phyloP scores from a whole-genome alignment of 495 filamentous ascomycete species.

The Lophiostoma macrostomum region DNA sequence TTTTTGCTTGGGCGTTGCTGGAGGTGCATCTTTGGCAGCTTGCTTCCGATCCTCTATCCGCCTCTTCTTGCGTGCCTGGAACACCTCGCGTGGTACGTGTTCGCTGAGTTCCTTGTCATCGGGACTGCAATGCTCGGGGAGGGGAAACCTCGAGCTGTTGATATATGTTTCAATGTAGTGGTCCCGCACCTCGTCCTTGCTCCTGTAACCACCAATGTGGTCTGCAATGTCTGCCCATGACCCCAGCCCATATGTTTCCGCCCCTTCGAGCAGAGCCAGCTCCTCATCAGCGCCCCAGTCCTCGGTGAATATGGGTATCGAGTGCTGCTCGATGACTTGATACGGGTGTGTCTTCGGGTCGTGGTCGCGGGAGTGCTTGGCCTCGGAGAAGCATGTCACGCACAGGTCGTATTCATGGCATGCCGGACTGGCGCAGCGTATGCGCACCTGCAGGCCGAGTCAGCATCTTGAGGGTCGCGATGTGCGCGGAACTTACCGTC shows the following conservation, averaged over 20 bases:
- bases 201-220: conserved; percentile 91
- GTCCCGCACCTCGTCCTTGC: conserved; percentile 90
- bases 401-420: conserved; percentile 97
- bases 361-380: conserved; percentile 72
- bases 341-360: conserved; percentile 80
- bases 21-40: conserved; percentile 75
- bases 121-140: conserved; percentile 80
- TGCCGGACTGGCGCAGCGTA: conserved; percentile 75
- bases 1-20: conserved; percentile 87
- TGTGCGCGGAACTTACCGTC: conserved; percentile 59
- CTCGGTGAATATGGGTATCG: conserved; percentile 88
- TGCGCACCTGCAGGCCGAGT: conserved; percentile 66
- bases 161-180: conserved; percentile 91
- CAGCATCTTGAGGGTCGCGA: conserved; percentile 1
- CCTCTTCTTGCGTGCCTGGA: conserved; percentile 89
- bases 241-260: conserved; percentile 95
- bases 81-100: conserved; percentile 81
- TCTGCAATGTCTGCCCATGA: conserved; percentile 98
- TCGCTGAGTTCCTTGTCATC: conserved; percentile 72
- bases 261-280: conserved; percentile 83
- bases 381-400: conserved; percentile 87
- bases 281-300: conserved; percentile 99
- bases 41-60: conserved; percentile 92
- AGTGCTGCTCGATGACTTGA: conserved; percentile 96
- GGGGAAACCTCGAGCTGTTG: conserved; percentile 74